A percentile compares a stretch with the other conserved stretches of the same genome.
Evolutionary conservation across 805 yeast genomes (phyloP).

Genomic region (Kregervanrija delftensis): DNA sequence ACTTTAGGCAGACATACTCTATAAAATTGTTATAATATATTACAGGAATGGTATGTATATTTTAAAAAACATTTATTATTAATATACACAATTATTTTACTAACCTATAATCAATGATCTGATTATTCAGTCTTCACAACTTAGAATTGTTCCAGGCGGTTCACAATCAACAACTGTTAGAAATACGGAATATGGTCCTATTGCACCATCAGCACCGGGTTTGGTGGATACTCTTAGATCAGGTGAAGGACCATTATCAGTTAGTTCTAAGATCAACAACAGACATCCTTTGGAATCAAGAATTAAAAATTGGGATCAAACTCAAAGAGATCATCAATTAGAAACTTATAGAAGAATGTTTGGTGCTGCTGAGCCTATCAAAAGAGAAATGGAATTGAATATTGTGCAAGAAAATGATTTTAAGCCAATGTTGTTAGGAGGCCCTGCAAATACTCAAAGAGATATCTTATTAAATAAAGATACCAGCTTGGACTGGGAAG

Average conservation of each 20-base stretch:
- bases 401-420: conserved; percentile 66
- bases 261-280: conserved; percentile 58
- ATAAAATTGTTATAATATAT: not conserved
- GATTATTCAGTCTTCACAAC: conserved; percentile 16
- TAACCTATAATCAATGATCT: not conserved
- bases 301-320: conserved; percentile 71
- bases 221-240: conserved; percentile 63
- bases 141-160: conserved; percentile 51
- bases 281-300: conserved; percentile 85
- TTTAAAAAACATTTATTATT: not conserved
- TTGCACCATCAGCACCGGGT: conserved; percentile 62
- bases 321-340: conserved; percentile 61
- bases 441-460: conserved; percentile 37
- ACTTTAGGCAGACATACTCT: too few relatives aligned
- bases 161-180: conserved; percentile 40
- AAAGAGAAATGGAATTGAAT: conserved; percentile 80
- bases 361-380: conserved; percentile 92
- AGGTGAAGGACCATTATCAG: conserved; percentile 54
- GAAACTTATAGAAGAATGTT: conserved; percentile 76
- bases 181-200: conserved; percentile 43
- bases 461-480: conserved; percentile 81
- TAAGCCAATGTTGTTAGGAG: conserved; percentile 59
- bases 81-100: not conserved
- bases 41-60: not conserved
- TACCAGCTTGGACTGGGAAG: conserved; percentile 85